These are phyloP conservation scores for Suhomyces wounanorum DNA, from an alignment of 1,139 yeast species.

Conservation along the genomic window DNA sequence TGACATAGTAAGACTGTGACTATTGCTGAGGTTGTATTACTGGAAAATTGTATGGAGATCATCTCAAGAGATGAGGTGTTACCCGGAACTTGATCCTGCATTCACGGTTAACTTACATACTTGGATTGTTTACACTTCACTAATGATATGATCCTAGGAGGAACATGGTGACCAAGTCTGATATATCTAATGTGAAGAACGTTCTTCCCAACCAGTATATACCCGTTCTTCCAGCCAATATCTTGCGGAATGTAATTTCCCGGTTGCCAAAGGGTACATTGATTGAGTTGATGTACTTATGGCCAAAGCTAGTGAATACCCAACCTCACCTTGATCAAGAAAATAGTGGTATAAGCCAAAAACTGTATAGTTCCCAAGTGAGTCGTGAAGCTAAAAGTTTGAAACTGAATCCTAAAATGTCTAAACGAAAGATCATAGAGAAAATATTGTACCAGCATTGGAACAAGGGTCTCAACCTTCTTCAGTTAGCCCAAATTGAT, in stretches of 20 bases:
- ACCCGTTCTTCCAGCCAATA: conserved; percentile 33
- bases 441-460: conserved; percentile 57
- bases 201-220: conserved; percentile 44
- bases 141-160: background rate
- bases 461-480: conserved; percentile 62
- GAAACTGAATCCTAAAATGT: conserved; percentile 18
- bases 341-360: conserved; percentile 20
- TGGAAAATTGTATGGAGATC: conserved; percentile 13
- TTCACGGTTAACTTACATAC: background rate
- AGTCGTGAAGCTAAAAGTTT: conserved; percentile 21
- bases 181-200: conserved; percentile 17
- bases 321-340: conserved; percentile 35
- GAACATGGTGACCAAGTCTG: background rate
- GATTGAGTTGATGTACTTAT: conserved; percentile 33
- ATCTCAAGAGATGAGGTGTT: conserved; percentile 12
- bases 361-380: conserved; percentile 30
- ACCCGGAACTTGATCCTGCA: conserved; percentile 8
- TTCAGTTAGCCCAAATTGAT: conserved; percentile 74
- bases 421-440: conserved; percentile 53
- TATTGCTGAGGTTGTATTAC: background rate
- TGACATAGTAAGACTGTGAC: conserved; percentile 4
- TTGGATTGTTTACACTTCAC: background rate
- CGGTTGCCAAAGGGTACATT: conserved; percentile 40
- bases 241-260: conserved; percentile 25
- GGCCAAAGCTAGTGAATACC: conserved; percentile 41